Evolutionary conservation across 129 eudicot genomes (phyloP).

Genomic region (Calendula officinalis): DNA sequence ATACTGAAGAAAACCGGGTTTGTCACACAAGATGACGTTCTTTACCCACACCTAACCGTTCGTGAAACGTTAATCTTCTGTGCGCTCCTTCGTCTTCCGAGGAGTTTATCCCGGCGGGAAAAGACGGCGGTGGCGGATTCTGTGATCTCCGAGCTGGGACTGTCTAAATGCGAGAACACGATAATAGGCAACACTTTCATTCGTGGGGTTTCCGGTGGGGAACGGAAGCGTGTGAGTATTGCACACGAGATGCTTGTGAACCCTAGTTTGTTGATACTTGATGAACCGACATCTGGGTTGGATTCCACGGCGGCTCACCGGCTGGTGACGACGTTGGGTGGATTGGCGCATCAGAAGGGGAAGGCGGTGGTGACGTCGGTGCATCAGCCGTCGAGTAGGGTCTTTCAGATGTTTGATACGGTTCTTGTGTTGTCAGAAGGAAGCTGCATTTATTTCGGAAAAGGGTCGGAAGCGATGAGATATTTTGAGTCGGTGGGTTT

Average conservation of each 20-base stretch:
- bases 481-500: conserved; percentile 68
- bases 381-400: conserved; percentile 91
- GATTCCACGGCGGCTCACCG: conserved; percentile 82
- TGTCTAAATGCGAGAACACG: conserved; percentile 67
- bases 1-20: conserved; percentile 61
- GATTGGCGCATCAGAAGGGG: conserved; percentile 56
- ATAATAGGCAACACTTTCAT: conserved; percentile 67
- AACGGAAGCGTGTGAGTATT: conserved; percentile 82
- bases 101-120: conserved; percentile 37
- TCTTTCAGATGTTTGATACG: conserved; percentile 67
- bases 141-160: conserved; percentile 63
- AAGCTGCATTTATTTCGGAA: conserved; percentile 66
- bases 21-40: conserved; percentile 86
- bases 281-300: conserved; percentile 93
- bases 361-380: conserved; percentile 81
- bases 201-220: conserved; percentile 92
- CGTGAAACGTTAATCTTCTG: conserved; percentile 78
- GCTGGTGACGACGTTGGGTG: conserved; percentile 45
- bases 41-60: conserved; percentile 85
- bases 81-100: conserved; percentile 65
- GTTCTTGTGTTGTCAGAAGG: conserved; percentile 82
- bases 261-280: conserved; percentile 76
- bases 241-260: conserved; percentile 87
- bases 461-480: conserved; percentile 59
- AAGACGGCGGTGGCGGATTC: conserved; percentile 53